Evolutionary conservation across 768 basidiomycete genomes (phyloP), one percentile per base, ranked within the genome.

Genomic region (Trichaptum fuscoviolaceum): DNA sequence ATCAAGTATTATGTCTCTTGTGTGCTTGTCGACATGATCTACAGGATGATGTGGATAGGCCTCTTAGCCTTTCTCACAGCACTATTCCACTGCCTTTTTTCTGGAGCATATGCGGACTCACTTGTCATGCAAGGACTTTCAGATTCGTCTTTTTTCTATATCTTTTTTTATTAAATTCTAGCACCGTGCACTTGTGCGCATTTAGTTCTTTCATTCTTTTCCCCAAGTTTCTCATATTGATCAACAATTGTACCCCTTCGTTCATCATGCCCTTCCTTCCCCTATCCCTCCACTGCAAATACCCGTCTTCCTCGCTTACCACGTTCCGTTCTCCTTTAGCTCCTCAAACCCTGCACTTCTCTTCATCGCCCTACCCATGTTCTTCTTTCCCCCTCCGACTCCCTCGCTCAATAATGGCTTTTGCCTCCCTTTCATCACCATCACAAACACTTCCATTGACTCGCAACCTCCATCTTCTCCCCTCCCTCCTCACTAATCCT

Each of bases 341-440:
- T 30, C 25, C 26, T 1, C 64, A 2, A 8, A 8, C 81, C 73
- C 85, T 30, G 85, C 86, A 9, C 87, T 86, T 0, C 81, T 85
- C 68, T 69, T 85, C 42, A 78, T 87, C 9, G 84, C 81, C 20
- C 57, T 83, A 9, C 76, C 79, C 25, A 80, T 78, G 61, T 75
- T 87, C 35, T 71, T 75, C 68, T 81, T 85, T 9, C 68, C 67
- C 17, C 52, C 82, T 9, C 30, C 30, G 30, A 30, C 30, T 30
- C 30, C 30, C 30, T 30, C 30, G 30, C 30, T 30, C 30, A 30
- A 30, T 30, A 30, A 3, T 30, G 30, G 30, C 4, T 30, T 8
- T 30, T 8, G 30, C 8, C 30, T 30, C 30, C 30, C 2, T 30
- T n/a, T n/a, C n/a, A n/a, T n/a, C n/a, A n/a, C n/a, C n/a, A n/a